Base-by-base conservation (phyloP, 345 rosid species). In the Capsella bursapastoris region DNA sequence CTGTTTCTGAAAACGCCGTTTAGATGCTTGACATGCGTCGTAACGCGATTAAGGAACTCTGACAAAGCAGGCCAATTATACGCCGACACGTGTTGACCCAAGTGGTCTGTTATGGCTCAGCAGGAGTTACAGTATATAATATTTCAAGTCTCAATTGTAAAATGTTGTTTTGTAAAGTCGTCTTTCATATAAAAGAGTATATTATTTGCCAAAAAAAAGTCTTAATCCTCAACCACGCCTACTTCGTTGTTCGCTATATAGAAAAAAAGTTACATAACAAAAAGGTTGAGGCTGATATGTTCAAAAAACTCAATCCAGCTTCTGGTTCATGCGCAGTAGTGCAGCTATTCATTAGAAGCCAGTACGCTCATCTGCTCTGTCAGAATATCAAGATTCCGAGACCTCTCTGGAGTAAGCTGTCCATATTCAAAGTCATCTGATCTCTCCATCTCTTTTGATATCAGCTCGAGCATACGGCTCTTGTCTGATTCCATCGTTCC, bases 281-380 rank as follows among this genome's bases (percentile, higher is more conserved):
- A 22, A 74, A 74, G 61, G 29, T 64, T 57, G 49, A 70, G 29
- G 28, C 27, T 48, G 14, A 57, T 66, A 65, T 74, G 65, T 74
- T 57, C 78, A 58, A 67, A 73, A 67, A 66, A 16, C 7, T 38
- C 61, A 53, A 41, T 40, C 18, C 1, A 4, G 6, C 44, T 18
- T 16, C 44, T 31, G 4, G 3, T 22, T 13, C 6, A 29, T 40
- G 25, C 7, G 37, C 37, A 34, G 37, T 8, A 34, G 7, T 34
- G 57, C 66, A 14, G 27, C 41, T 66, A 29, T 32, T 78, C 76
- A 51, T 78, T 77, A 29, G 97, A 83, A 67, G 83, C 83, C 73
- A 84, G 78, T 40, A 73, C 78, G 40, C 66, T 83, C 86, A 89
- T 80, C 73, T 85, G 77, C 82, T 89, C 69, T 0, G 90, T 89